Base-by-base conservation (phyloP, 345 rosid species). In the Clarkia xantiana region DNA sequence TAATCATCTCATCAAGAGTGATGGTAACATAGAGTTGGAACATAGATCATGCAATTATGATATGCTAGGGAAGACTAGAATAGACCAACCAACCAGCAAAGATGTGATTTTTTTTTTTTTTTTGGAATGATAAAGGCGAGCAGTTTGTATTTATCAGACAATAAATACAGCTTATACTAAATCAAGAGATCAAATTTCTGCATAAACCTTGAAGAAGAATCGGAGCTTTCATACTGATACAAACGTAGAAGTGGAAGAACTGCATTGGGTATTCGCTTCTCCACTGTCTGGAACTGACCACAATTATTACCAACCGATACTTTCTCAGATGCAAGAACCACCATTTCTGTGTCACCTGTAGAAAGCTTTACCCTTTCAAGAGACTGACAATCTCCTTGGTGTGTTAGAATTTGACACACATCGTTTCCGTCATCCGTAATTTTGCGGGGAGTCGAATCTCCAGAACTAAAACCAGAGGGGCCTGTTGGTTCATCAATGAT, bases 191-290 rank as follows among this genome's bases (percentile, higher is more conserved):
- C 7, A 29, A 29, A 29, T 29, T 29, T 5, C 36, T 29, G 36
- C 36, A 29, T 29, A 29, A 66, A 89, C 97, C 97, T 78, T 59
- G 80, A 67, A 56, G 78, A 80, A 56, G 87, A 74, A 47, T 85
- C 95, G 23, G 94, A 76, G 68, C 85, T 77, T 61, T 89, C 97
- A 53, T 71, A 80, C 51, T 76, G 84, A 68, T 71, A 76, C 67
- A 71, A 71, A 18, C 80, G 77, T 36, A 75, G 66, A 46, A 77
- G 80, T 18, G 84, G 84, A 11, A 75, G 60, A 56, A 73, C 75
- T 49, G 84, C 72, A 67, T 59, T 76, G 41, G 82, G 80, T 40
- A 72, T 62, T 53, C 53, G 71, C 47, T 75, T 78, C 61, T 82
- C 95, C 41, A 36, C 52, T 38, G 56, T 58, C 72, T 72, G 81